Percentiles rank a stretch among this genome's conserved stretches.
phyloP scores from a whole-genome alignment of 2,329 filamentous ascomycete genomes.

The Colletotrichum graminicola region DNA sequence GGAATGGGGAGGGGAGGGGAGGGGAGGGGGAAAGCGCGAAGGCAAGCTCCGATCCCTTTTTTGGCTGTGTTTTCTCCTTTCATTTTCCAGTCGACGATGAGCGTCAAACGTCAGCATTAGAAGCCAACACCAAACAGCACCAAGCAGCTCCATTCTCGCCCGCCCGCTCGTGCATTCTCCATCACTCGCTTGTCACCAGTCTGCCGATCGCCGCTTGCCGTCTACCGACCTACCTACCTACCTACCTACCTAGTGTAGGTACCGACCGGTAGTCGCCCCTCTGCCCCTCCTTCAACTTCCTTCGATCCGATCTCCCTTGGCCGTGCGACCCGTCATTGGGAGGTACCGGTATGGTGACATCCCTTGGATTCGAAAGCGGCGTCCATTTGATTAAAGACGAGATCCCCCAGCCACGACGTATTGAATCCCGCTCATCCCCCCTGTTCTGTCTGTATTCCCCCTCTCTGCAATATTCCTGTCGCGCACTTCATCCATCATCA shows the following conservation, averaged over 20 bases:
- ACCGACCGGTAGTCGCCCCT: neutral
- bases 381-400: neutral
- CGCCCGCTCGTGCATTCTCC: constrained; percentile 1
- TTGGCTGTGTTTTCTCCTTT: neutral
- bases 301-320: neutral
- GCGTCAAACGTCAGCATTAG: constrained; percentile 10
- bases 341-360: neutral
- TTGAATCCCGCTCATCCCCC: neutral
- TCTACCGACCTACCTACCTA: no score
- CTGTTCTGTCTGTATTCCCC: neutral
- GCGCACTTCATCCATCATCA: neutral
- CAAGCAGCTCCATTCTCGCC: constrained; percentile 2
- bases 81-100: neutral
- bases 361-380: neutral
- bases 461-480: neutral
- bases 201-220: constrained; percentile 1
- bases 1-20: neutral
- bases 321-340: constrained; percentile 1
- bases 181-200: constrained; percentile 6
- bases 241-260: no score
- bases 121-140: neutral
- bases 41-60: neutral
- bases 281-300: neutral
- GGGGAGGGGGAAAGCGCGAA: neutral
- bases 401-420: neutral